Evolutionary conservation across 176 grass and related monocot genomes (phyloP).

Genomic region (Triticum aestivum): DNA sequence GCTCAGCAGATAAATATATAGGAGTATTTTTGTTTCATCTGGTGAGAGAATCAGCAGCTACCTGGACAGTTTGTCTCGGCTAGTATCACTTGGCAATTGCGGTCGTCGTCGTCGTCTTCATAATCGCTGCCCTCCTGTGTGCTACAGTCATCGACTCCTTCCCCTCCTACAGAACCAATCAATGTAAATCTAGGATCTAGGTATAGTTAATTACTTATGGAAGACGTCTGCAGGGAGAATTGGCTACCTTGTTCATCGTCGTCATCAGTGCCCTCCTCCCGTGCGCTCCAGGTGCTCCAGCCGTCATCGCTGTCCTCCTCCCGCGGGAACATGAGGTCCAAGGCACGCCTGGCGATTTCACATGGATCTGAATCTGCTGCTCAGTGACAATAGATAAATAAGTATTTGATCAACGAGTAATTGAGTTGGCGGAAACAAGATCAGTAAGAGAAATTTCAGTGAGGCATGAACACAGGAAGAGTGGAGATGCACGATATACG

Average conservation of each 20-base stretch:
- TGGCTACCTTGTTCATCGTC: neutral
- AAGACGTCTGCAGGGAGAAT: neutral
- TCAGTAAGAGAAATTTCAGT: neutral
- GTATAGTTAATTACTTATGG: too few relatives aligned
- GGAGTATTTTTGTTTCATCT: neutral
- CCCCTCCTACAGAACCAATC: neutral
- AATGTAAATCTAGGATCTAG: neutral
- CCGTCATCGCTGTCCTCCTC: neutral
- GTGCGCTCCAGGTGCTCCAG: neutral
- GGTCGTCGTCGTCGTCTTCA: neutral
- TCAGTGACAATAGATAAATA: neutral
- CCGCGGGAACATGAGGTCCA: constrained; percentile 5
- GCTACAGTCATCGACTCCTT: neutral
- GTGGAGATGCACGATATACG: neutral
- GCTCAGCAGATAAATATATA: neutral
- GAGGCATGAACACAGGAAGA: neutral
- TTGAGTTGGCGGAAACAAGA: neutral
- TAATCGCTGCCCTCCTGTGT: neutral
- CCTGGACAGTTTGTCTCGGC: neutral
- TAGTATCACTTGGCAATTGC: neutral
- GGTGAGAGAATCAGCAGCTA: neutral
- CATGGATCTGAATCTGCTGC: neutral
- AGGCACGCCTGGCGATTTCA: neutral
- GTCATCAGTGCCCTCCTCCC: neutral
- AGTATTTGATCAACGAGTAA: neutral